Conservation (phyloP, 2,329 filamentous ascomycete species). For the Bipolaris bicolor region DNA sequence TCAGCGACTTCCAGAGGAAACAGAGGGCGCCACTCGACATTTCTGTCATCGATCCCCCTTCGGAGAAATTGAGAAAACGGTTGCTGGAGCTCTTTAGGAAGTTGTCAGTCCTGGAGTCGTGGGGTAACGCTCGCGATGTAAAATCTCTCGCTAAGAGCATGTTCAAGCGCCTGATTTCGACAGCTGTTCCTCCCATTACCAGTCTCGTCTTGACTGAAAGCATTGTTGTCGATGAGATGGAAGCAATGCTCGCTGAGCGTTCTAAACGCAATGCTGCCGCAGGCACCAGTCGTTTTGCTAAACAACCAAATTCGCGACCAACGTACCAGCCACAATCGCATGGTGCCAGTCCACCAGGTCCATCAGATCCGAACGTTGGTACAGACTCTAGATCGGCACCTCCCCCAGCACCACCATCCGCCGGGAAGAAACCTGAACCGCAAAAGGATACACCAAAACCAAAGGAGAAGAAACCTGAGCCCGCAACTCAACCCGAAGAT, state of each 20-base stretch:
- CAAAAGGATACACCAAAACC: conserved; percentile 6
- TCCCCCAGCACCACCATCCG: neutral
- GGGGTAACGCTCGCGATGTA: conserved; percentile 70
- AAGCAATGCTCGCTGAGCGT: conserved; percentile 45
- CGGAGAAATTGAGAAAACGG: conserved; percentile 17
- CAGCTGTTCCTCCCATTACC: conserved; percentile 20
- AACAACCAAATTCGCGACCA: conserved; percentile 1
- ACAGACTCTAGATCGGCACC: neutral
- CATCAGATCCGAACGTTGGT: neutral
- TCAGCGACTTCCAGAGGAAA: conserved; percentile 44
- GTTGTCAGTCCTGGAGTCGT: conserved; percentile 56
- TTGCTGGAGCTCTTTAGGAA: conserved; percentile 46
- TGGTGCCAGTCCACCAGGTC: conserved; percentile 7
- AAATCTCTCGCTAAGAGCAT: conserved; percentile 60
- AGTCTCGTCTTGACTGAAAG: conserved; percentile 31
- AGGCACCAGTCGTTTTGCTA: conserved; percentile 24
- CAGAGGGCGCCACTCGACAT: conserved; percentile 42
- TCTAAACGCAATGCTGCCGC: conserved; percentile 27
- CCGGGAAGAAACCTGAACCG: conserved; percentile 3
- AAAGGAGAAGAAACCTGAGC: neutral
- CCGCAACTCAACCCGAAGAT: conserved; percentile 4
- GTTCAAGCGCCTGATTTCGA: conserved; percentile 47
- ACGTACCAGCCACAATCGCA: conserved; percentile 7
- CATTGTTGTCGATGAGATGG: conserved; percentile 34
- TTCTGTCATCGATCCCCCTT: conserved; percentile 30